These are phyloP conservation scores for Clarkia xantiana DNA, from an alignment of 345 rosid genomes.

Conservation along the genomic window DNA sequence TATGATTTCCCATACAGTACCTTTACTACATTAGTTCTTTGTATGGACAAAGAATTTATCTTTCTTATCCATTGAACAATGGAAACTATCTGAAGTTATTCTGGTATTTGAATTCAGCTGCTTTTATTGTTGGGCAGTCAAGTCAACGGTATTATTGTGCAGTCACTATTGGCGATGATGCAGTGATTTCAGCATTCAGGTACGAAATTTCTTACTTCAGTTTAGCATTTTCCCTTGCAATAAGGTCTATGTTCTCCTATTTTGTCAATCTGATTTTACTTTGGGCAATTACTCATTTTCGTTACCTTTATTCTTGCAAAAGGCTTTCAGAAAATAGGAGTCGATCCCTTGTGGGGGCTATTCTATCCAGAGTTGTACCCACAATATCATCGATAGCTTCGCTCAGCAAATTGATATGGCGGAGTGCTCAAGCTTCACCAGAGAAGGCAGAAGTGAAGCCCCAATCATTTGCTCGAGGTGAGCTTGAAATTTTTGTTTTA, in stretches of 20 bases:
- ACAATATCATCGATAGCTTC: constrained; percentile 88
- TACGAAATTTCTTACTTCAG: constrained; percentile 9
- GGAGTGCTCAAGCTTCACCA: constrained; percentile 44
- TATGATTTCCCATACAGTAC: not conserved
- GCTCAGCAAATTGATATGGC: constrained; percentile 82
- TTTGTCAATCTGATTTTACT: not conserved
- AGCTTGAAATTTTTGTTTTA: constrained; percentile 5
- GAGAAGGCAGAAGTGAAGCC: constrained; percentile 53
- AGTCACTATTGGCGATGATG: constrained; percentile 81
- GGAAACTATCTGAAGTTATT: constrained; percentile 27
- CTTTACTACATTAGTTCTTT: not conserved
- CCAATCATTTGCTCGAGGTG: constrained; percentile 86
- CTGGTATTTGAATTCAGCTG: constrained; percentile 69
- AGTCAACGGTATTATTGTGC: constrained; percentile 88
- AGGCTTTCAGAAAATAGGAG: constrained; percentile 91
- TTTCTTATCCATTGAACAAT: constrained; percentile 12
- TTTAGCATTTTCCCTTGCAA: not conserved
- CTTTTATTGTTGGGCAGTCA: constrained; percentile 98
- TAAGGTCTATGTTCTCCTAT: constrained; percentile 1
- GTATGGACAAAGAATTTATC: not conserved
- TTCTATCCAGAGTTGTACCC: constrained; percentile 89
- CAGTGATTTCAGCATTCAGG: constrained; percentile 96
- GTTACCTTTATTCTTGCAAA: constrained; percentile 10
- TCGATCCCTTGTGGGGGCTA: constrained; percentile 78
- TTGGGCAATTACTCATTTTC: constrained; percentile 5